Base-by-base conservation (phyloP, 2,329 filamentous ascomycete genomes). In the Aureobasidium musti region DNA sequence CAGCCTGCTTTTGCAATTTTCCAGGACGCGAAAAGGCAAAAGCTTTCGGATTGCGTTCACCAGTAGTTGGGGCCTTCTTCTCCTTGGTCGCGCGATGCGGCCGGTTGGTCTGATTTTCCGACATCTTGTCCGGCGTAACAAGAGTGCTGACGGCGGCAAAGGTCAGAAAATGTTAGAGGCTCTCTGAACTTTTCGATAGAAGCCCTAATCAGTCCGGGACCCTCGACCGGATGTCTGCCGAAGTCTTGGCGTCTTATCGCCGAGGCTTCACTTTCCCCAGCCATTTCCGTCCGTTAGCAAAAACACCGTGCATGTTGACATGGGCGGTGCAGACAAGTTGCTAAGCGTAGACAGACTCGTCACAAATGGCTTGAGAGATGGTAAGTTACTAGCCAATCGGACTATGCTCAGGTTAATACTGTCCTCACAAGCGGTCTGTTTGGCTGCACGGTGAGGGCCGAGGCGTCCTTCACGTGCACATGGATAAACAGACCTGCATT, bases 31-130 rank as follows among this genome's bases (percentile, higher is more conserved):
- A 84, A 77, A 90, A 91, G 65, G 91, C 89, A 78, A 97, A 97
- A 17, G 93, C 93, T 80, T 97, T 97, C 2, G 92, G 91, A 76
- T 97, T 97, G 70, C 82, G 83, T 65, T 91, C 91, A 88, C 74
- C 70, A 73, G 68, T 69, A 74, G 82, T 83, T 6, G 47, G 14
- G 78, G 89, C 86, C 83, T 96, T 96, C 83, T 96, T 96, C 80
- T 95, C 91, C 80, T 97, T 97, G 35, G 88, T 82, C 74, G 91
- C 88, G 74, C 93, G 86, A 83, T 98, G 94, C 73, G 92, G 86
- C 79, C 91, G 88, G 75, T 98, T 92, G 52, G 84, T 79, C 81
- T 97, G 93, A 69, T 92, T 86, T 67, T 78, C 75, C 50, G 75
- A 74, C 65, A 74, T 75, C 72, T 75, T 64, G 61, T 64, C 49